Conservation (phyloP, 139 green algal species). For the Chlorella sorokiniana region DNA sequence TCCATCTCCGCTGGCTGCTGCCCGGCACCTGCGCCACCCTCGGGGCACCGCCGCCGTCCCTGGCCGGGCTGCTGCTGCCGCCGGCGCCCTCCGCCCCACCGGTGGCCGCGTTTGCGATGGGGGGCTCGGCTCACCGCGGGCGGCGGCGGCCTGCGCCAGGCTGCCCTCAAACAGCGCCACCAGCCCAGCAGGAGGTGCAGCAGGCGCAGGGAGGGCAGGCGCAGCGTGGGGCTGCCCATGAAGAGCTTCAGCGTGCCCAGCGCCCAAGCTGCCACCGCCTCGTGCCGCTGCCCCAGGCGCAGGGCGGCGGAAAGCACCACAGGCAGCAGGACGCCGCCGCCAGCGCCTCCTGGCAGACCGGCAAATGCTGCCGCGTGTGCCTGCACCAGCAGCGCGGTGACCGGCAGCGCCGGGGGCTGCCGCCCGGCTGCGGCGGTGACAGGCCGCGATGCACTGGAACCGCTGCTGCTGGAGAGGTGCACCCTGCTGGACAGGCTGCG, state of each 20-base stretch:
- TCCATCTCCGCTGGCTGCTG: neutral
- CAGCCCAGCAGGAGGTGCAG: constrained; percentile 33
- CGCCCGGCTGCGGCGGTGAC: neutral
- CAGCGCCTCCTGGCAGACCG: neutral
- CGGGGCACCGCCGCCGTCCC: neutral
- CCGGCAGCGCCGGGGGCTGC: neutral
- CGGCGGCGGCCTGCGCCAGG: constrained; percentile 16
- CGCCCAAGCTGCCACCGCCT: neutral
- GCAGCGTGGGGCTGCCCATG: constrained; percentile 10
- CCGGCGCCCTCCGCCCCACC: neutral
- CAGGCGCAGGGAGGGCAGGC: constrained; percentile 20
- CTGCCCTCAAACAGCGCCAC: constrained; percentile 18
- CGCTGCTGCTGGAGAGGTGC: too few species aligned
- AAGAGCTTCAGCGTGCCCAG: constrained; percentile 14
- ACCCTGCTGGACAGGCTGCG: neutral
- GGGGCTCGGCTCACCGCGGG: neutral
- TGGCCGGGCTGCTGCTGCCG: neutral
- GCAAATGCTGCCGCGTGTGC: neutral
- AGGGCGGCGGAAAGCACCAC: neutral
- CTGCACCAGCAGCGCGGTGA: neutral
- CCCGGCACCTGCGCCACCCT: too few species aligned
- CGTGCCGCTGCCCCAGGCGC: neutral
- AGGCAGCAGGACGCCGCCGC: neutral
- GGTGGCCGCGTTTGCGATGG: constrained; percentile 9
- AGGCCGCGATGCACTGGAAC: neutral